Conservation (phyloP, 108 stramenopile species). For the Pseudonitzschia multistriata region DNA sequence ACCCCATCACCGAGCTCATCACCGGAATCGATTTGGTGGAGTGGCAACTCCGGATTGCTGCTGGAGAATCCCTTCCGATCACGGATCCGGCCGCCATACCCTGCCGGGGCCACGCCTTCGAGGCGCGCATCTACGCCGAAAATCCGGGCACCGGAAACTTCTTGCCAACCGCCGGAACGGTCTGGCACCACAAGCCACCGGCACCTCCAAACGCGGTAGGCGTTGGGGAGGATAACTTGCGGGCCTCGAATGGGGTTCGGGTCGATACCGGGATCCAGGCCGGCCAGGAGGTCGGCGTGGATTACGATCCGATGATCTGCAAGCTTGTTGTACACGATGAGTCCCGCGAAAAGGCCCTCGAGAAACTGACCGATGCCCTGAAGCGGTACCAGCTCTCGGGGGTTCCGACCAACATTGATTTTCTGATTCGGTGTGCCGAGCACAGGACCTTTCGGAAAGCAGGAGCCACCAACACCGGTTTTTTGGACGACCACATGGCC, state of each 20-base stretch:
- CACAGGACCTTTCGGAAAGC: conserved; percentile 66
- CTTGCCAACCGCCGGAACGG: conserved; percentile 84
- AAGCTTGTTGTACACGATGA: conserved; percentile 84
- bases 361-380: conserved; percentile 56
- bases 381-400: conserved; percentile 78
- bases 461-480: conserved; percentile 82
- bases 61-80: conserved; percentile 57
- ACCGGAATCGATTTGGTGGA: conserved; percentile 86
- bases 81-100: conserved; percentile 29
- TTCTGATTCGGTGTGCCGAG: conserved; percentile 64
- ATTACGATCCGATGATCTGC: conserved; percentile 98
- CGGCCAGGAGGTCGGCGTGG: conserved; percentile 84
- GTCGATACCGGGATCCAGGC: conserved; percentile 90
- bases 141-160: conserved; percentile 87
- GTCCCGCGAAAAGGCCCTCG: conserved; percentile 50
- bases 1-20: conserved; percentile 95
- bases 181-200: conserved; percentile 51
- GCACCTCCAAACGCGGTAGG: conserved; percentile 46
- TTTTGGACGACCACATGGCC: conserved; percentile 59
- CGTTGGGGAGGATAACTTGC: background rate
- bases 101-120: conserved; percentile 68
- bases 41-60: conserved; percentile 68
- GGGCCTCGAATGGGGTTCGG: background rate
- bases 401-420: conserved; percentile 85
- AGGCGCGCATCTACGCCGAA: conserved; percentile 97